Base-by-base conservation (phyloP, 306 rosid genomes). In the Dalbergia cultrata region DNA sequence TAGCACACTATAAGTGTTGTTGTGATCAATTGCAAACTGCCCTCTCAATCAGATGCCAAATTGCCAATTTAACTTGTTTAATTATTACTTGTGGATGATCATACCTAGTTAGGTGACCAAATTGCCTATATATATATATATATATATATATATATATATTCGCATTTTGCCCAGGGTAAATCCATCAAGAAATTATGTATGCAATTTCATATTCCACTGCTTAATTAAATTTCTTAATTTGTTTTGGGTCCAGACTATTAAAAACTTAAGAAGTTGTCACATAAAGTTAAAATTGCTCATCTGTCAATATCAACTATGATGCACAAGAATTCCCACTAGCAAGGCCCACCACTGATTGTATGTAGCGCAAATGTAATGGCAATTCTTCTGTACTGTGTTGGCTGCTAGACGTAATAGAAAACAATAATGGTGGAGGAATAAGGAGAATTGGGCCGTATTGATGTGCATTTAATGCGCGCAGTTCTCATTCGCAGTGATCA, bases 391-490 rank as follows among this genome's bases (percentile, higher is more conserved):
- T 68, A 58, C 47, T 67, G 76, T 63, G 50, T 58, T 57, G 73
- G 69, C 39, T 74, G 84, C 49, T 17, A 83, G 44, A 6, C 17
- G 4, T 80, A 74, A 44, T 76, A 31, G 60, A 53, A 72, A 67
- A 67, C 19, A 77, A 81, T 67, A 37, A 5, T 37, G 78, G 77
- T 49, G 67, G 49, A 75, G 70, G 14, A 34, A 67, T 33, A 63
- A 70, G 75, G 53, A 26, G 33, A 34, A 9, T 67, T 78, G 18
- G 72, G 83, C 59, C 13, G 49, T 50, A 52, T 79, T 63, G 62
- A 21, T 22, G 52, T 43, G 76, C 81, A 83, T 83, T 83, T 83
- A 87, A 84, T 87, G 87, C 66, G 74, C 37, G 17, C 80, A 85
- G 67, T 85, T 78, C 64, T 37, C 34, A 56, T 14, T 53, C 12